Evolutionary conservation across 2,329 filamentous ascomycete species (phyloP).

Genomic region (Rutstroemia sp.): DNA sequence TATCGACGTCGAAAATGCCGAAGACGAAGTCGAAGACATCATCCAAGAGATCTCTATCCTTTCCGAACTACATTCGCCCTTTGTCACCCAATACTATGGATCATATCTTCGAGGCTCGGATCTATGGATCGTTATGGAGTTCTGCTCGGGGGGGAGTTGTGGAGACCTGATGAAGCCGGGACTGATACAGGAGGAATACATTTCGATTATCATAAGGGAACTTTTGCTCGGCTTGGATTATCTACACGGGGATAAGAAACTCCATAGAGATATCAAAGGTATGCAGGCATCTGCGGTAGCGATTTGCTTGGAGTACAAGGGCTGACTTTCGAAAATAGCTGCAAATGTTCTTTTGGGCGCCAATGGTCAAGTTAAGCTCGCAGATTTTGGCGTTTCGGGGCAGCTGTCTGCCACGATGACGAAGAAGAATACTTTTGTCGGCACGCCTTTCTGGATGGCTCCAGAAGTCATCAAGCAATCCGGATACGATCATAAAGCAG

Average conservation of each 20-base stretch:
- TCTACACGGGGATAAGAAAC: slow-evolving; percentile 88
- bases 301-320: neutral
- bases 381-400: slow-evolving; percentile 94
- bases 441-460: slow-evolving; percentile 99
- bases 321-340: slow-evolving; percentile 43
- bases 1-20: slow-evolving; percentile 97
- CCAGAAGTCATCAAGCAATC: slow-evolving; percentile 98
- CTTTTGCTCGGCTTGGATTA: slow-evolving; percentile 86
- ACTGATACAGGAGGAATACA: slow-evolving; percentile 86
- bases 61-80: slow-evolving; percentile 89
- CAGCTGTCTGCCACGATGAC: slow-evolving; percentile 98
- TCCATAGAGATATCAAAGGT: slow-evolving; percentile 96
- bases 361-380: slow-evolving; percentile 92
- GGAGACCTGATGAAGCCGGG: slow-evolving; percentile 94
- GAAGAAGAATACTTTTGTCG: slow-evolving; percentile 98
- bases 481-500: slow-evolving; percentile 94
- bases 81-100: slow-evolving; percentile 96
- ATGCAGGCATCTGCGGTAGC: slow-evolving; percentile 19
- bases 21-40: slow-evolving; percentile 98
- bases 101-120: slow-evolving; percentile 94
- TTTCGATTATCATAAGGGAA: slow-evolving; percentile 90
- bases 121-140: slow-evolving; percentile 99
- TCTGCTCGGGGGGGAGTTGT: slow-evolving; percentile 93
- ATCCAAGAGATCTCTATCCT: slow-evolving; percentile 98
- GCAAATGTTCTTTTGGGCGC: slow-evolving; percentile 86